These are phyloP conservation scores for Candida tibetensis DNA, from an alignment of 805 yeast genomes.

Conservation along the genomic window DNA sequence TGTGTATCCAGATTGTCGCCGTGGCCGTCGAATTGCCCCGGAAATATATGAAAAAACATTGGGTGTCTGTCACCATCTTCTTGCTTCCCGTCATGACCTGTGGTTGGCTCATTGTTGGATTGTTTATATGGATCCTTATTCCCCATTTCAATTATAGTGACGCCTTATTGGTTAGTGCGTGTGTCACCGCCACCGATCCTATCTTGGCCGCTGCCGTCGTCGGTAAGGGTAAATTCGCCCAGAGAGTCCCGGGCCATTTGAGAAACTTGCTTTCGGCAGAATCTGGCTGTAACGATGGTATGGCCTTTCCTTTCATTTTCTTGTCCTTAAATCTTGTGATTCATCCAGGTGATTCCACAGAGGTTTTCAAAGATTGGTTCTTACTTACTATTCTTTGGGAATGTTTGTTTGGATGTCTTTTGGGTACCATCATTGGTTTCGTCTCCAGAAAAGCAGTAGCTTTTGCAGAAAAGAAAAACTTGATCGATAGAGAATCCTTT, in stretches of 20 bases:
- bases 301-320: conserved; percentile 89
- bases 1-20: conserved; percentile 87
- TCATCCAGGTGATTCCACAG: conserved; percentile 62
- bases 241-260: conserved; percentile 89
- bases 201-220: conserved; percentile 94
- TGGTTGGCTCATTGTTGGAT: conserved; percentile 84
- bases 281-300: conserved; percentile 90
- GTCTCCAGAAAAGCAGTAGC: conserved; percentile 66
- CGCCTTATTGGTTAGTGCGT: conserved; percentile 74
- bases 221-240: conserved; percentile 89
- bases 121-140: conserved; percentile 73
- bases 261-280: conserved; percentile 81
- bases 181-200: conserved; percentile 94
- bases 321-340: conserved; percentile 65
- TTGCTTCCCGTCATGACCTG: conserved; percentile 84
- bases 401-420: conserved; percentile 71
- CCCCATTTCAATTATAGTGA: conserved; percentile 71
- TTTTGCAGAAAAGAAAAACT: conserved; percentile 63
- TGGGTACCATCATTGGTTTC: conserved; percentile 75
- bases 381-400: conserved; percentile 74
- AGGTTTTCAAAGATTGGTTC: conserved; percentile 79
- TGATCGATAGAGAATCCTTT: conserved; percentile 87
- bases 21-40: conserved; percentile 92
- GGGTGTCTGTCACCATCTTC: conserved; percentile 71
- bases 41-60: conserved; percentile 81